Evolutionary conservation across 1,139 yeast genomes (phyloP), one percentile per base, ranked within the genome.

Genomic region (Saccharomycopsis hybrid): DNA sequence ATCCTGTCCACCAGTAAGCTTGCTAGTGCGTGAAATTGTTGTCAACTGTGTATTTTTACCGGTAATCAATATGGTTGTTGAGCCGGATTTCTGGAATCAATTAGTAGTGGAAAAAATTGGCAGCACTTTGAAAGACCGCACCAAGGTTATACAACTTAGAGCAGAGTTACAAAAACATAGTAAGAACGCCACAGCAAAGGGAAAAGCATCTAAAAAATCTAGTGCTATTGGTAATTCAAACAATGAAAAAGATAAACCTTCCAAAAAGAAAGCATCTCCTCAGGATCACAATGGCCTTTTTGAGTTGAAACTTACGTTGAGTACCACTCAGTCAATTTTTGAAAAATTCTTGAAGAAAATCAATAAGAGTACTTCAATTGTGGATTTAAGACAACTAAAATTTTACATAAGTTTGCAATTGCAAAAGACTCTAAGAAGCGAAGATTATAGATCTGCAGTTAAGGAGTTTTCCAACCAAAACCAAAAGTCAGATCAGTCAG

Each of bases 31-130:
- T 24, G 96, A 90, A 59, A 71, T 90, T 4, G 54, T 87, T 3
- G 66, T 88, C 0, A 70, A 80, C 36, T 74, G 77, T 47, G 74
- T 81, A 0, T 50, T 82, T 4, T 62, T 64, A n/a, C 85, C 86
- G 0, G 62, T 83, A 0, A 60, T 85, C 30, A 65, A 69, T 27
- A 74, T 83, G 69, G 59, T 85, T 1, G 69, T 84, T 0, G 92
- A 85, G 52, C 78, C 92, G 1, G 95, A 88, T 61, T 85, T 80
- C 55, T 84, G 84, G 77, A 90, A 89, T 61, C 74, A 78, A 50
- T 61, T 74, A 48, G 73, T 88, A 24, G 80, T 82, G 4, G 76
- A 77, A 49, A 63, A 76, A 2, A 77, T 86, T 2, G 84, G 88
- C 0, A 78, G 76, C 33, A 77, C 83, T 29, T 70, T 90, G 60